Conservation (phyloP, 2,329 filamentous ascomycete species). For the Pseudocercospora musae region DNA sequence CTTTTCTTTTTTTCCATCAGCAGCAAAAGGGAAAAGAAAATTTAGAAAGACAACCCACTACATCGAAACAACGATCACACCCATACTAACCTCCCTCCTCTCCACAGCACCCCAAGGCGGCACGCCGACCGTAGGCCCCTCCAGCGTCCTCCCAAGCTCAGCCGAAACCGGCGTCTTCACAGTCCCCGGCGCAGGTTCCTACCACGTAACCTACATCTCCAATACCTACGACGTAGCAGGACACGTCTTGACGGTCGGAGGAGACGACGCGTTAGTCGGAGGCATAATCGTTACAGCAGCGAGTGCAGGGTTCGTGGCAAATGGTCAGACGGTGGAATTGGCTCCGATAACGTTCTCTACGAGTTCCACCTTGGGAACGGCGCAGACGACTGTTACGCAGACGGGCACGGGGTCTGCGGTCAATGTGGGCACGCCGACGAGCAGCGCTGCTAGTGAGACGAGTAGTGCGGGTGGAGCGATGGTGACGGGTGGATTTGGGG, state of each 20-base stretch:
- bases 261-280: constrained; percentile 16
- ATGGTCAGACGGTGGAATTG: constrained; percentile 10
- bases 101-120: not conserved
- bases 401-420: not conserved
- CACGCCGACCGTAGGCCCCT: not conserved
- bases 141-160: constrained; percentile 1
- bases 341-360: constrained; percentile 2
- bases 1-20: too few relatives aligned
- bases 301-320: constrained; percentile 6
- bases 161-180: constrained; percentile 19
- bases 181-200: constrained; percentile 15
- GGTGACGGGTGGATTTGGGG: constrained; percentile 6
- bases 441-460: not conserved
- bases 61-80: not conserved
- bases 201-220: constrained; percentile 18
- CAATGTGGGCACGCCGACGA: not conserved
- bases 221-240: constrained; percentile 17
- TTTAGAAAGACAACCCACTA: too few relatives aligned
- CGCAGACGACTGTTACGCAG: not conserved
- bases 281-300: constrained; percentile 13
- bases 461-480: constrained; percentile 3
- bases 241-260: constrained; percentile 20
- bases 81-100: not conserved
- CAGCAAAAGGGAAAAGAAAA: too few relatives aligned
- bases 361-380: not conserved